Evolutionary conservation across 2,329 filamentous ascomycete species (phyloP), one percentile per base, ranked within the genome.

Genomic region (Phialocephala sp.): DNA sequence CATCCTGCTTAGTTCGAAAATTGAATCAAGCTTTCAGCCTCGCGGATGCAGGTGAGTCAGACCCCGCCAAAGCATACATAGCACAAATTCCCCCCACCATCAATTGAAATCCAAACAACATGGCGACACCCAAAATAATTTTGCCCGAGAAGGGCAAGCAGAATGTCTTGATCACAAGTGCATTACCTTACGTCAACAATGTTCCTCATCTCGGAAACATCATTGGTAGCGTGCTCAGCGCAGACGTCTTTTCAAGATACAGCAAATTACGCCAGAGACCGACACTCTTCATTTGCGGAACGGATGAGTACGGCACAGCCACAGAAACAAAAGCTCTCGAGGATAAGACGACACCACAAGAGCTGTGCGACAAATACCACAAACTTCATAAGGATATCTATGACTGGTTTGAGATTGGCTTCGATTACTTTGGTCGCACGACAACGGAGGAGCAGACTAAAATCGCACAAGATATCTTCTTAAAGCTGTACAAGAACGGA

Each of bases 271-370:
- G 92, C 74, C 91, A 90, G 63, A 85, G 90, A 75, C 91, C 88
- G 71, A 96, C 93, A 1, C 85, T 97, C 59, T 97, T 89, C 78
- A 84, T 97, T 72, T 97, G 94, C 79, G 93, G 93, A 64, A 92
- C 89, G 60, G 94, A 97, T 81, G 92, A 98, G 80, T 98, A 97
- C 79, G 94, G 94, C 65, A 98, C 94, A 14, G 94, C 94, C 24
- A 97, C 94, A 37, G 94, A 97, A 80, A 97, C 94, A 32, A 97
- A 97, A 82, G 94, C 94, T 4, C 87, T 97, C 47, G 93, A 97
- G 77, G 93, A 95, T 77, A 90, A 90, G 15, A 83, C 93, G 69
- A 93, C 90, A 14, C 93, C 94, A 24, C 85, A 91, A 74, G 86
- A 94, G 76, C 87, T 98, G 14, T 97, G 94, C 82, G 88, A 91